Percentiles rank a stretch among this genome's conserved stretches.
These are phyloP conservation scores for Pseudodiploospora longispora DNA, from an alignment of 2,329 filamentous ascomycete species.

Conservation along the genomic window DNA sequence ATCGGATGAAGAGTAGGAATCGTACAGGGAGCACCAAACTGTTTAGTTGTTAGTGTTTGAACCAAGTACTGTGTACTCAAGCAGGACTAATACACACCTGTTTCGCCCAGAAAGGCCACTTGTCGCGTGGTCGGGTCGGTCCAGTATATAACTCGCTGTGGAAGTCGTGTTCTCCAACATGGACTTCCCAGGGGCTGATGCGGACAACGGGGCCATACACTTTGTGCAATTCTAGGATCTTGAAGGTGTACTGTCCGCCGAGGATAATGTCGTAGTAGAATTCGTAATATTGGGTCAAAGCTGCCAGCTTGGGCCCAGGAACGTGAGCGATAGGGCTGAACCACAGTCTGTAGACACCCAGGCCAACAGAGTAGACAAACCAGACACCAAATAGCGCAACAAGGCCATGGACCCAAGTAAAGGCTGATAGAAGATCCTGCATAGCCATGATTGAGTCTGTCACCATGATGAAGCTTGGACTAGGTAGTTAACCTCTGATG, in stretches of 20 bases:
- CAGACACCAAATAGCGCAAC: slow-evolving; percentile 13
- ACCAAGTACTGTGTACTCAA: too few species aligned
- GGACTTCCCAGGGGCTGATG: slow-evolving; percentile 32
- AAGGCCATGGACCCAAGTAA: background rate
- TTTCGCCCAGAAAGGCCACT: slow-evolving; percentile 27
- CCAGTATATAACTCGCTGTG: slow-evolving; percentile 30
- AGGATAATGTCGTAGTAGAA: slow-evolving; percentile 36
- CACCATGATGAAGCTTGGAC: too few species aligned
- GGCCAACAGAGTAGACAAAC: slow-evolving; percentile 20
- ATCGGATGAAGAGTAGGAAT: too few species aligned
- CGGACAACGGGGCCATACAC: slow-evolving; percentile 33
- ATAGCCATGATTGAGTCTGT: background rate
- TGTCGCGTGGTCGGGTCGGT: slow-evolving; percentile 21
- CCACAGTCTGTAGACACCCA: slow-evolving; percentile 25
- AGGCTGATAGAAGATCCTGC: background rate
- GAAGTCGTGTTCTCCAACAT: slow-evolving; percentile 30
- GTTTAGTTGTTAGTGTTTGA: background rate
- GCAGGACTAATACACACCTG: slow-evolving; percentile 17
- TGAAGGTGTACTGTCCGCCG: slow-evolving; percentile 33
- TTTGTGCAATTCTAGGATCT: slow-evolving; percentile 33
- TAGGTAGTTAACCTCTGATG: too few species aligned
- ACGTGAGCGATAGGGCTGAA: slow-evolving; percentile 31
- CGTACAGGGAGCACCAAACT: slow-evolving; percentile 28
- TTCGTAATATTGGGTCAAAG: slow-evolving; percentile 31
- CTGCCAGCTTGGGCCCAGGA: slow-evolving; percentile 31